Evolutionary conservation across 495 filamentous ascomycete genomes (phyloP).

Genomic region (Jackrogersella minutella): DNA sequence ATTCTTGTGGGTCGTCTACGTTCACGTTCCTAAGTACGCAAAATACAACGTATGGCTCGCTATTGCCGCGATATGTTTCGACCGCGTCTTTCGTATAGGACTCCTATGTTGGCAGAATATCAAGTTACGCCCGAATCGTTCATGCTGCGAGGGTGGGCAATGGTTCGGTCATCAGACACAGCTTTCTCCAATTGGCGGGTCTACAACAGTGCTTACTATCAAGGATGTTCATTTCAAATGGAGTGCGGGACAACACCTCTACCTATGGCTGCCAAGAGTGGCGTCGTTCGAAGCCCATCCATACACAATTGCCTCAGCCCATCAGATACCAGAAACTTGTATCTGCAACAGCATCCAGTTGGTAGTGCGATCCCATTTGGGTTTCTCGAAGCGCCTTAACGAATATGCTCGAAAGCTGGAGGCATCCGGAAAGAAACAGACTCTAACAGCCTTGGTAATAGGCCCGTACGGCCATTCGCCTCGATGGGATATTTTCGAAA

Average conservation of each 20-base stretch:
- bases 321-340: slow-evolving; percentile 53
- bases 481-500: slow-evolving; percentile 65
- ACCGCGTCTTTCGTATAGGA: slow-evolving; percentile 64
- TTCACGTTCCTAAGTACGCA: slow-evolving; percentile 68
- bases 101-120: slow-evolving; percentile 71
- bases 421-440: slow-evolving; percentile 44
- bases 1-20: slow-evolving; percentile 71
- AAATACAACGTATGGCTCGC: slow-evolving; percentile 75
- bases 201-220: slow-evolving; percentile 74
- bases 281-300: slow-evolving; percentile 79
- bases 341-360: slow-evolving; percentile 72
- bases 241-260: slow-evolving; percentile 81
- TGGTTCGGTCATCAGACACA: slow-evolving; percentile 65
- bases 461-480: slow-evolving; percentile 67
- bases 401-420: slow-evolving; percentile 64
- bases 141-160: slow-evolving; percentile 51
- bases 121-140: slow-evolving; percentile 49
- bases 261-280: slow-evolving; percentile 74
- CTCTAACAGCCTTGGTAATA: slow-evolving; percentile 58
- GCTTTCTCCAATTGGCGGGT: slow-evolving; percentile 67
- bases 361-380: slow-evolving; percentile 72
- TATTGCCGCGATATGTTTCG: slow-evolving; percentile 73
- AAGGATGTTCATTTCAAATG: slow-evolving; percentile 73
- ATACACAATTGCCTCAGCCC: slow-evolving; percentile 74
- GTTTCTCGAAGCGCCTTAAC: slow-evolving; percentile 74